Conservation (phyloP, 768 basidiomycete species). For the Pisolithus sp. region DNA sequence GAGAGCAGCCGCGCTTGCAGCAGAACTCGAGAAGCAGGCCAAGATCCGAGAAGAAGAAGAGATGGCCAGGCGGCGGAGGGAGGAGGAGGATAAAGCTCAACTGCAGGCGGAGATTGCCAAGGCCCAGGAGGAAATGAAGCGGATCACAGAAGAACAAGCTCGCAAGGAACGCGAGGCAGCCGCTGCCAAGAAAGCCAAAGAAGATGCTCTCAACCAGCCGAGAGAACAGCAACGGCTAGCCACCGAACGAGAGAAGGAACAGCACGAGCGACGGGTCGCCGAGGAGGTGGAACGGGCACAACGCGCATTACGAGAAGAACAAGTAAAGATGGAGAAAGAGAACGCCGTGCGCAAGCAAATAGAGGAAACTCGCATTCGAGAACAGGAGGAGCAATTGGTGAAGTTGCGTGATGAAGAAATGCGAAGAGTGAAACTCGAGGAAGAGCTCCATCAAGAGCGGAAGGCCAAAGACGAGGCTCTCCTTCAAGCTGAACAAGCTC, state of each 20-base stretch:
- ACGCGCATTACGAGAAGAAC: constrained; percentile 19
- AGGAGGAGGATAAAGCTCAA: constrained; percentile 25
- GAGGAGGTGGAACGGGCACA: constrained; percentile 24
- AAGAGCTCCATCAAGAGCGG: constrained; percentile 20
- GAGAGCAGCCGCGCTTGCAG: constrained; percentile 24
- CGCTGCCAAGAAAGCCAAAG: constrained; percentile 18
- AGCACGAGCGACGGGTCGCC: constrained; percentile 14
- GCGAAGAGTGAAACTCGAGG: constrained; percentile 18
- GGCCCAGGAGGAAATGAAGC: constrained; percentile 21
- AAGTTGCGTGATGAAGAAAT: constrained; percentile 25
- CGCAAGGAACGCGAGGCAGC: constrained; percentile 21
- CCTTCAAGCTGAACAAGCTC: constrained; percentile 11
- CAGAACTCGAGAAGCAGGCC: constrained; percentile 22
- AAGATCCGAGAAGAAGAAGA: constrained; percentile 23
- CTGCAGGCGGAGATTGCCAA: constrained; percentile 24
- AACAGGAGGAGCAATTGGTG: constrained; percentile 21
- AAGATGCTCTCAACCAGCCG: constrained; percentile 17
- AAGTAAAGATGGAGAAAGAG: constrained; percentile 21
- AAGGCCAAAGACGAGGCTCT: constrained; percentile 11
- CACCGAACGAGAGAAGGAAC: constrained; percentile 21
- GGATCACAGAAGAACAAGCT: constrained; percentile 17
- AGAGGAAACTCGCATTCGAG: constrained; percentile 20
- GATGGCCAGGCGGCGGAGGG: constrained; percentile 10
- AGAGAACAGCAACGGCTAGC: constrained; percentile 19
- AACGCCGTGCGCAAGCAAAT: constrained; percentile 10